Conservation (phyloP, 2,329 filamentous ascomycete species). For the Xylaria multiplex region DNA sequence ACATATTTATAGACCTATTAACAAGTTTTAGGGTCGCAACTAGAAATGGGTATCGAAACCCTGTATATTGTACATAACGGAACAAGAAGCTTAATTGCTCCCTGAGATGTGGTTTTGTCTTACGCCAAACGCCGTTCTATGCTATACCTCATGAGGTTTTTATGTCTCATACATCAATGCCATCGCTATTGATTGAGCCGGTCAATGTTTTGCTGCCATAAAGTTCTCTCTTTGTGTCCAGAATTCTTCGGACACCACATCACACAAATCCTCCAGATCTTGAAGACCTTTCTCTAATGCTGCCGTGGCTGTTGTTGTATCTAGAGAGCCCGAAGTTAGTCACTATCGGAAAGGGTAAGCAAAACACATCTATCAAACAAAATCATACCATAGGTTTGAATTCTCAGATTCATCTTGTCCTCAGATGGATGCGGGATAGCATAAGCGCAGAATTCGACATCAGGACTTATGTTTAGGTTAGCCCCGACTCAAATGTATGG, state of each 20-base stretch:
- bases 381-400: slow-evolving; percentile 89
- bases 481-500: neutral
- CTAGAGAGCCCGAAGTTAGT: slow-evolving; percentile 56
- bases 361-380: neutral
- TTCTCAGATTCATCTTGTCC: slow-evolving; percentile 94
- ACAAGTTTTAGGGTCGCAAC: slow-evolving; percentile 63
- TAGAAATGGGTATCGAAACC: slow-evolving; percentile 53
- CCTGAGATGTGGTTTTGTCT: slow-evolving; percentile 42
- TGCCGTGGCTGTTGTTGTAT: slow-evolving; percentile 80
- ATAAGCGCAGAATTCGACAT: slow-evolving; percentile 98
- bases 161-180: slow-evolving; percentile 19
- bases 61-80: slow-evolving; percentile 50
- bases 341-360: neutral
- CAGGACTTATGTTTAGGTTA: slow-evolving; percentile 78
- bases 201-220: slow-evolving; percentile 43
- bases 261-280: slow-evolving; percentile 90
- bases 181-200: neutral
- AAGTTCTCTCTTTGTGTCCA: slow-evolving; percentile 73
- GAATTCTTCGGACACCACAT: slow-evolving; percentile 94
- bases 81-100: slow-evolving; percentile 51
- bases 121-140: slow-evolving; percentile 49
- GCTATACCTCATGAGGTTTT: slow-evolving; percentile 29
- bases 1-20: slow-evolving; percentile 29
- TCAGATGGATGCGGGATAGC: slow-evolving; percentile 97
- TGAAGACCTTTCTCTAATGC: slow-evolving; percentile 90